These are phyloP conservation scores for Phytophthora melonis DNA, from an alignment of 352 stramenopile species.

Conservation along the genomic window DNA sequence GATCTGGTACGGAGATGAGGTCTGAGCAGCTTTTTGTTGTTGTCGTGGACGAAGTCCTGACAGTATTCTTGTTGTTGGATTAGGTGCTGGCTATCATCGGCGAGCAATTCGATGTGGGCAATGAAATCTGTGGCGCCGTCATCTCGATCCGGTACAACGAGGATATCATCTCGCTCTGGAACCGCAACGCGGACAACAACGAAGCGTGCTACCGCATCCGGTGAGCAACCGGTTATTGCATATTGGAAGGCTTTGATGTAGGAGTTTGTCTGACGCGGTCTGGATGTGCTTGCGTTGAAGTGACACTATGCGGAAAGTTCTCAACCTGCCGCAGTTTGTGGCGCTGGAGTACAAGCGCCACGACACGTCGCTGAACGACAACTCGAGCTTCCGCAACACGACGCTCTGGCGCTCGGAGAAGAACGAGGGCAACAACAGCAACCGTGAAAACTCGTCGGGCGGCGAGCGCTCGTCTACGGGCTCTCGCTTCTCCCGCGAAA, in stretches of 20 bases:
- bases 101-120: conserved; percentile 95
- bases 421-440: conserved; percentile 44
- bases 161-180: conserved; percentile 96
- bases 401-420: conserved; percentile 81
- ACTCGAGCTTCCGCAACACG: conserved; percentile 83
- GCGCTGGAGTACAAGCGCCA: conserved; percentile 94
- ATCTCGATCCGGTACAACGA: conserved; percentile 94
- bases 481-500: conserved; percentile 67
- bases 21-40: neutral
- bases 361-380: conserved; percentile 86
- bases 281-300: conserved; percentile 33
- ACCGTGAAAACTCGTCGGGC: conserved; percentile 29
- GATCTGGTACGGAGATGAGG: conserved; percentile 67
- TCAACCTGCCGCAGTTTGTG: conserved; percentile 93
- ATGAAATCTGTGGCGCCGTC: conserved; percentile 93
- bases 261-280: neutral
- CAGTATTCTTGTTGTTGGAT: neutral
- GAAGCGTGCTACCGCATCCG: conserved; percentile 88
- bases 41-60: conserved; percentile 7
- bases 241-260: too few relatives aligned
- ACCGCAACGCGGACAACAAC: conserved; percentile 94
- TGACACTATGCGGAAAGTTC: conserved; percentile 90
- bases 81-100: conserved; percentile 93
- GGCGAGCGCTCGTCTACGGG: conserved; percentile 41
- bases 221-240: conserved; percentile 32